Evolutionary conservation across 2,329 filamentous ascomycete genomes (phyloP), one percentile per base, ranked within the genome.

Genomic region (Macrophomina phaseolina): DNA sequence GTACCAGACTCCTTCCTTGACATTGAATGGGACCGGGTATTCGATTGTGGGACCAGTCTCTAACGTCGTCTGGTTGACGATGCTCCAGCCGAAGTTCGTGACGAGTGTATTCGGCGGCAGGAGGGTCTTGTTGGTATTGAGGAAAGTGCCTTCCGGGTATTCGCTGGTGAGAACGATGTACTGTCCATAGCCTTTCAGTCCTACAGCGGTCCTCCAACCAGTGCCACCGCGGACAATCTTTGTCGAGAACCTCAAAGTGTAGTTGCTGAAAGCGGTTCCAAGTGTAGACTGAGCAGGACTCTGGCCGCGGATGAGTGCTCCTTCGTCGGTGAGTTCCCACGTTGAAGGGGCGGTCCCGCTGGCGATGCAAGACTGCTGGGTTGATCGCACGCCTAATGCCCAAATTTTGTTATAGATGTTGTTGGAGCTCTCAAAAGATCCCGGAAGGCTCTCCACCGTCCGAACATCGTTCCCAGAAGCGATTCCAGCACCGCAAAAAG

Each of bases 1-100:
- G 64, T 82, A 80, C 80, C 80, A 82, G 3, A 66, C 67, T 2
- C 75, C 69, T 67, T 80, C 77, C 5, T 70, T 55, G n/a, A 81
- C 71, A 0, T 68, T 55, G 8, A 73, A 69, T 1, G 73, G 70
- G 0, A 78, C 42, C 0, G 72, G 45, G 48, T 76, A 78, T 4
- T 69, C 71, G 7, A 73, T 71, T 5, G 75, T 67, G 18, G 70
- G 69, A 6, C 71, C 73, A 0, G 73, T 74, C 0, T 53, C 66
- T 0, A 81, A 64, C 0, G 74, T 78, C 0, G 75, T 76, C 62
- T 80, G 76, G 40, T 81, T 80, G 7, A 80, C 73, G 11, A 81
- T 66, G 34, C 69, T 71, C 40, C 70, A 80, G 4, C 76, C 78
- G 51, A 75, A 79, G 0, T 73, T 75, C 16, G 78, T 71, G 0